Evolutionary conservation across 257 asterid genomes (phyloP).

Genomic region (Dorcoceras hygrometricum): DNA sequence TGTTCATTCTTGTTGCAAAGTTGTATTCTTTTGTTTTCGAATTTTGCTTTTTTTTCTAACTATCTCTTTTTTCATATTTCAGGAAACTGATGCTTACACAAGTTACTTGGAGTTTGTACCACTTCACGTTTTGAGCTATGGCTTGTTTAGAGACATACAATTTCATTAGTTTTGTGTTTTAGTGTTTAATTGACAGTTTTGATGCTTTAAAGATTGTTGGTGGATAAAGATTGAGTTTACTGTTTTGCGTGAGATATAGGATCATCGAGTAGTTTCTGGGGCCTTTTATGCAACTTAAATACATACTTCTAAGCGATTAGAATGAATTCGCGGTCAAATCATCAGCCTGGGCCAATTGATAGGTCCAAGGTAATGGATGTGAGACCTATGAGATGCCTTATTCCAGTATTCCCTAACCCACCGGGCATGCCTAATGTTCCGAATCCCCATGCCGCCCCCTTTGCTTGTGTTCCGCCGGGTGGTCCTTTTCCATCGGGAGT

Average conservation of each 20-base stretch:
- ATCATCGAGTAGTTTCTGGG: conserved; percentile 5
- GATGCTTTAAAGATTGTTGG: conserved; percentile 11
- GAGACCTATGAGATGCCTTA: conserved; percentile 73
- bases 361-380: conserved; percentile 74
- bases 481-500: conserved; percentile 95
- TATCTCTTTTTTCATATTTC: conserved; percentile 28
- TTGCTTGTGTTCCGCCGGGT: conserved; percentile 81
- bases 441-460: conserved; percentile 67
- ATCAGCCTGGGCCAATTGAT: conserved; percentile 49
- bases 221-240: conserved; percentile 5
- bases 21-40: conserved; percentile 9
- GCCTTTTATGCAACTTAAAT: neutral
- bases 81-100: conserved; percentile 32
- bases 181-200: neutral
- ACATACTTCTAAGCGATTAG: conserved; percentile 10
- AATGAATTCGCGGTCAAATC: conserved; percentile 43
- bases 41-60: conserved; percentile 9
- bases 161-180: conserved; percentile 16
- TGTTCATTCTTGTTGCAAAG: conserved; percentile 24
- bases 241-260: conserved; percentile 12
- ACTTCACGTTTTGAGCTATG: conserved; percentile 11
- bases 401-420: conserved; percentile 70
- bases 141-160: conserved; percentile 16
- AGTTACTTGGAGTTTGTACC: conserved; percentile 20
- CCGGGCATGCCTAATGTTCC: conserved; percentile 47